Evolutionary conservation across 2,329 filamentous ascomycete genomes (phyloP), one percentile per base, ranked within the genome.

Genomic region (Akanthomyces muscarius): DNA sequence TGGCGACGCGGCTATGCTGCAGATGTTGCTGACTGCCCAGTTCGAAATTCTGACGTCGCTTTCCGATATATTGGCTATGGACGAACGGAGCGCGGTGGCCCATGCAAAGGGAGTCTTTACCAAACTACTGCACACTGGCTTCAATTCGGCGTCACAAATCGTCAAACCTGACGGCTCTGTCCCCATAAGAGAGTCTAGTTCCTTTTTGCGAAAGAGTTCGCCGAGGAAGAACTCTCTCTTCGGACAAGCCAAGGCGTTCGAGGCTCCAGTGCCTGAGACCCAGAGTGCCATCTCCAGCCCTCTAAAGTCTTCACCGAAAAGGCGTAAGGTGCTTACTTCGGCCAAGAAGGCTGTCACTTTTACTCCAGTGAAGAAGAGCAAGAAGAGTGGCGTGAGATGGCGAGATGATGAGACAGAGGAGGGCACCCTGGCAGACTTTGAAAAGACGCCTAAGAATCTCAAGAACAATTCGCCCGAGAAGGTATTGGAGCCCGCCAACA

Each of bases 21-120:
- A 97, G 75, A 85, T 91, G 56, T 83, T 99, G 61, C 84, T 98
- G 13, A 89, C 90, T 60, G 91, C 94, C 14, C 94, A 98, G 70
- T 96, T 99, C 69, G 93, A 97, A 70, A 94, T 93, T 2, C 85
- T 98, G 65, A 82, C 91, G 5, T 91, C 92, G 0, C 84, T 99
- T 61, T 87, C 89, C 61, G 90, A 91, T 67, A 91, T 95, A 28
- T 85, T 94, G 68, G 81, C 85, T 42, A 92, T 98, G 87, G 89
- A 84, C 63, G 91, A 96, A 72, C 86, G 89, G 41, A 89, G 96
- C 65, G 95, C 94, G 1, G 84, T 97, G 2, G 81, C 88, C 18
- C 88, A 90, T 62, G 95, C 93, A 30, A 92, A 89, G 72, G 82
- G 81, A 25, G 87, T 93, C 53, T 87, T 99, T 57, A 83, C 86